Evolutionary conservation across 2,329 filamentous ascomycete genomes (phyloP).

Genomic region (Metarhizium guizhouense): DNA sequence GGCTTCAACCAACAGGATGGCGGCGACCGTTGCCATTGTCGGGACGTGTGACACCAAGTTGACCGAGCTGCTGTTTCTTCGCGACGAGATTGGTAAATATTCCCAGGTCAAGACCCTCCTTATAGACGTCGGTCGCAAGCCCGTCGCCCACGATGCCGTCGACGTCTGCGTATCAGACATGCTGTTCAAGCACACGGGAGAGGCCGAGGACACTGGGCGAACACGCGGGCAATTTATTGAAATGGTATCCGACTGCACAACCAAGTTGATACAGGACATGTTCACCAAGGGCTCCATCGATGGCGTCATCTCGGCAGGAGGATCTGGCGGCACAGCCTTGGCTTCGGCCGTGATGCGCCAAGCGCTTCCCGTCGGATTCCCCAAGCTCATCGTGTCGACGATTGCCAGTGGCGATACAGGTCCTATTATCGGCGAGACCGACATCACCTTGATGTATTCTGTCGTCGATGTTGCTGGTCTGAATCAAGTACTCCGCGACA

Average conservation of each 20-base stretch:
- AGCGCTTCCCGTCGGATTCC: conserved; percentile 54
- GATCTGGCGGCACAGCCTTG: conserved; percentile 54
- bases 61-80: conserved; percentile 47
- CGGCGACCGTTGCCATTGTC: conserved; percentile 40
- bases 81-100: conserved; percentile 30
- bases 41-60: conserved; percentile 60
- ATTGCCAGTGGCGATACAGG: conserved; percentile 58
- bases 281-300: conserved; percentile 32
- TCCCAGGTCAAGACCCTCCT: conserved; percentile 12
- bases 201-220: conserved; percentile 21
- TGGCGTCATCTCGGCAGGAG: conserved; percentile 51
- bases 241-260: conserved; percentile 41
- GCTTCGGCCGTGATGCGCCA: conserved; percentile 52
- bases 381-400: conserved; percentile 62
- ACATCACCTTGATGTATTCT: conserved; percentile 62
- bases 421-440: conserved; percentile 56
- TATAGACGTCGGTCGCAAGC: conserved; percentile 38
- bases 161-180: conserved; percentile 34
- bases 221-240: conserved; percentile 47
- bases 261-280: conserved; percentile 29
- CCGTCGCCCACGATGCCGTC: conserved; percentile 35
- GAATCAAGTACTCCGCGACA: conserved; percentile 47
- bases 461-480: conserved; percentile 62
- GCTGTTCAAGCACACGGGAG: conserved; percentile 20
- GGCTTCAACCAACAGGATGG: background rate